Evolutionary conservation across 768 basidiomycete species (phyloP).

Genomic region (Cystofilobasidium capitatum): DNA sequence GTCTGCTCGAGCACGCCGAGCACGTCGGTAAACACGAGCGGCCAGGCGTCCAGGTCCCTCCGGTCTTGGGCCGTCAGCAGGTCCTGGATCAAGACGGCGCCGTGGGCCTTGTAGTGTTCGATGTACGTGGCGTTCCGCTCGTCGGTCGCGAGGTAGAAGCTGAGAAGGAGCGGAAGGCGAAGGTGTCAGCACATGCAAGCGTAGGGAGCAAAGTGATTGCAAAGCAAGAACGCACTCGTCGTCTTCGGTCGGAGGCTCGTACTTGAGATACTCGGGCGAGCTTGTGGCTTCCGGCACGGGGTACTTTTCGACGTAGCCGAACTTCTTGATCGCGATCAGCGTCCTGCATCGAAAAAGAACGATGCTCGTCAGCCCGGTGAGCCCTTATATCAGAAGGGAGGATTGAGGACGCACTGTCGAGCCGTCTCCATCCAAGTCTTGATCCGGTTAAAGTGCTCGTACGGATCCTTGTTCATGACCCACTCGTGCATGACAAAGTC

Average conservation of each 20-base stretch:
- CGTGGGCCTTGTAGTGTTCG: slow-evolving; percentile 37
- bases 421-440: slow-evolving; percentile 21
- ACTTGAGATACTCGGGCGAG: slow-evolving; percentile 4
- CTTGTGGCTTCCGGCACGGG: slow-evolving; percentile 18
- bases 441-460: slow-evolving; percentile 27
- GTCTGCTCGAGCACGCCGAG: slow-evolving; percentile 45
- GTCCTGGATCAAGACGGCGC: slow-evolving; percentile 44
- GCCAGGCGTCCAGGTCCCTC: slow-evolving; percentile 41
- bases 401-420: slow-evolving; percentile 8
- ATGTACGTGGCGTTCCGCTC: slow-evolving; percentile 42
- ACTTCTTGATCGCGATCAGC: slow-evolving; percentile 14
- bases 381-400: background rate
- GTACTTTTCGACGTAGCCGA: slow-evolving; percentile 9
- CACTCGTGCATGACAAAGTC: slow-evolving; percentile 27
- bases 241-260: slow-evolving; percentile 2
- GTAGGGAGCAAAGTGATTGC: background rate
- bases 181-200: background rate
- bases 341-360: background rate
- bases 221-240: slow-evolving; percentile 12
- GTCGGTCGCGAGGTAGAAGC: slow-evolving; percentile 40
- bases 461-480: slow-evolving; percentile 27
- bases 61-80: slow-evolving; percentile 44
- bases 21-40: slow-evolving; percentile 44
- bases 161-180: background rate
- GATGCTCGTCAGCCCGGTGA: background rate